phyloP scores from a whole-genome alignment of 441 rosid genomes.

The Mallotus japonicus region DNA sequence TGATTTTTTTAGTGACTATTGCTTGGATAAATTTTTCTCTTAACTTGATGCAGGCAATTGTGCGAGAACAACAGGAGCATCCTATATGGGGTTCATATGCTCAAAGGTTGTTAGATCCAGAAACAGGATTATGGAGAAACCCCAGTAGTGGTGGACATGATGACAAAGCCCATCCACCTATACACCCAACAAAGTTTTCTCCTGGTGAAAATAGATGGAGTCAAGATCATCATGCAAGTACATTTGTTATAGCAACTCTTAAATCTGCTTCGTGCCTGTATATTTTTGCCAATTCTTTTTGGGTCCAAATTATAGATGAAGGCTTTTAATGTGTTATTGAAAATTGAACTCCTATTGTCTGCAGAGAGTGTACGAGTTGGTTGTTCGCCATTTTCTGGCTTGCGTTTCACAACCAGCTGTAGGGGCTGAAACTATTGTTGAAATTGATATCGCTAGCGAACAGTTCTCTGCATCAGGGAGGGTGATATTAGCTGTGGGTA shows the following conservation, averaged over 20 bases:
- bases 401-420: constrained; percentile 97
- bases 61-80: constrained; percentile 79
- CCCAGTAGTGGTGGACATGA: constrained; percentile 95
- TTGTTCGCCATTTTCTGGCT: constrained; percentile 94
- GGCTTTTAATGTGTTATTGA: constrained; percentile 12
- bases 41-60: constrained; percentile 57
- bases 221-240: constrained; percentile 79
- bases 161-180: constrained; percentile 99
- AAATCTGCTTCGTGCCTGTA: not conserved
- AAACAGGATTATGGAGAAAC: constrained; percentile 82
- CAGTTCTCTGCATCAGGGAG: constrained; percentile 84
- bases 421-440: constrained; percentile 93
- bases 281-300: constrained; percentile 20
- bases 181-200: constrained; percentile 94
- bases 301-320: not conserved
- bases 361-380: constrained; percentile 89
- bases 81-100: constrained; percentile 93
- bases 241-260: constrained; percentile 7
- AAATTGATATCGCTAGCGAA: constrained; percentile 94
- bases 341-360: constrained; percentile 20
- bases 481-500: constrained; percentile 80
- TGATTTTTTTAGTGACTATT: not conserved
- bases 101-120: constrained; percentile 69
- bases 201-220: constrained; percentile 83
- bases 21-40: constrained; percentile 15